Conservation (phyloP, 306 rosid species). For the Gastrolobium bilobum region DNA sequence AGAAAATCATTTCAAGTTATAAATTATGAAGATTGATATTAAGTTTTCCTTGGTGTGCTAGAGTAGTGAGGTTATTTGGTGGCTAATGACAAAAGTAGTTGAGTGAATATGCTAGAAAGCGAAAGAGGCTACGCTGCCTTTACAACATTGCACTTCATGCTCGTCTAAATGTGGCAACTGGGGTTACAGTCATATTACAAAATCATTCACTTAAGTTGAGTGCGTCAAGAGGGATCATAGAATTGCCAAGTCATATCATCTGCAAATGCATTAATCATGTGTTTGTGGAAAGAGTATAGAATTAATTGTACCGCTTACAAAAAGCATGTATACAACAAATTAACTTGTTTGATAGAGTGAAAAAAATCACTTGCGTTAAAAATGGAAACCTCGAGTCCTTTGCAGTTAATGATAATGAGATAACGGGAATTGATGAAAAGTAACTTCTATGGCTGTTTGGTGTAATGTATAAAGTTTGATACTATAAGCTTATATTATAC, state of each 20-base stretch:
- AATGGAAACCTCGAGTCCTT: not conserved
- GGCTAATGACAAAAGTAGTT: not conserved
- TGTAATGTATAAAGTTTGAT: too few relatives aligned
- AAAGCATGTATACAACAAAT: not conserved
- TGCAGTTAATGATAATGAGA: not conserved
- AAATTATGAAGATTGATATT: not conserved
- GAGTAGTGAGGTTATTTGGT: slow-evolving; percentile 3
- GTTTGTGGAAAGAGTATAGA: not conserved
- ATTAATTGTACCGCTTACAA: not conserved
- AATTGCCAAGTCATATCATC: not conserved
- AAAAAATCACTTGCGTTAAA: too few relatives aligned
- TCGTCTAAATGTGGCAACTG: not conserved
- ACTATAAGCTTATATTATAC: too few relatives aligned
- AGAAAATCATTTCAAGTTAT: not conserved
- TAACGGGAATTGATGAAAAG: too few relatives aligned
- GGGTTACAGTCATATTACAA: not conserved
- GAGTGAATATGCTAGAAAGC: slow-evolving; percentile 6
- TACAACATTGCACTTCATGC: not conserved
- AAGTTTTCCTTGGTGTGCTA: not conserved
- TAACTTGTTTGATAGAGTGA: too few relatives aligned
- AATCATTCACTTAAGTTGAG: not conserved
- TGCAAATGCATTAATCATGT: not conserved
- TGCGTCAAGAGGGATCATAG: not conserved
- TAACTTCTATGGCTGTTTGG: too few relatives aligned
- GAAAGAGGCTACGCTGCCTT: not conserved